Evolutionary conservation across 225 moss, liverwort and hornwort genomes (phyloP), one percentile per base, ranked within the genome.

Genomic region (Lunularia cruciata): DNA sequence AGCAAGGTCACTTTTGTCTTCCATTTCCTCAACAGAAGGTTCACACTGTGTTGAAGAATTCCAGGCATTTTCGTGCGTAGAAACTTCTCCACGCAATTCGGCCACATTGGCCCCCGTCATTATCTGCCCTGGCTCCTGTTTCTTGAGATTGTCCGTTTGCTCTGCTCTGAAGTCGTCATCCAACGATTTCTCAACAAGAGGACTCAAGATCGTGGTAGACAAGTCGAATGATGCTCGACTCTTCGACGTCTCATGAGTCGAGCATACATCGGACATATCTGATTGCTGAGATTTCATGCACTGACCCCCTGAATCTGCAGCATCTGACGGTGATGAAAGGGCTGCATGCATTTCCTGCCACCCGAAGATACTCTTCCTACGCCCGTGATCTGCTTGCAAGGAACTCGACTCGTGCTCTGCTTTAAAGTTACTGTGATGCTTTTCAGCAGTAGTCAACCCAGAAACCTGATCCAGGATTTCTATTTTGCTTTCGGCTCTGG

Each of bases 311-410:
- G 67, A 53, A 53, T 4, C 2, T 3, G 40, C 40, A 11, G 3
- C n/a, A 40, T 55, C 34, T 6, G 16, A 8, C 18, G 54, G 68
- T 32, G 68, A 54, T 54, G 68, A 36, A 68, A 69, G 27, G 31
- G 35, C 43, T 6, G 69, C 69, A 30, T 57, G 69, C 69, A 69
- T 57, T 27, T 69, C 69, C 19, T 69, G 69, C 69, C 69, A 69
- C 40, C 69, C 69, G 30, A 69, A 67, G 16, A 67, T 51, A 52
- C 67, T 67, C 49, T 67, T 67, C n/a, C 67, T 67, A 20, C 67
- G 31, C 22, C 51, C 47, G 11, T 51, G 49, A 49, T 36, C 22
- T 48, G 22, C 18, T 35, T 36, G 28, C 16, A 33, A 22, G 22
- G 67, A 35, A 67, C 36, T 67, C 23, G 33, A 48, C 33, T 33